Evolutionary conservation across 495 filamentous ascomycete genomes (phyloP), one percentile per base, ranked within the genome.

Genomic region (Xylaria longipes): DNA sequence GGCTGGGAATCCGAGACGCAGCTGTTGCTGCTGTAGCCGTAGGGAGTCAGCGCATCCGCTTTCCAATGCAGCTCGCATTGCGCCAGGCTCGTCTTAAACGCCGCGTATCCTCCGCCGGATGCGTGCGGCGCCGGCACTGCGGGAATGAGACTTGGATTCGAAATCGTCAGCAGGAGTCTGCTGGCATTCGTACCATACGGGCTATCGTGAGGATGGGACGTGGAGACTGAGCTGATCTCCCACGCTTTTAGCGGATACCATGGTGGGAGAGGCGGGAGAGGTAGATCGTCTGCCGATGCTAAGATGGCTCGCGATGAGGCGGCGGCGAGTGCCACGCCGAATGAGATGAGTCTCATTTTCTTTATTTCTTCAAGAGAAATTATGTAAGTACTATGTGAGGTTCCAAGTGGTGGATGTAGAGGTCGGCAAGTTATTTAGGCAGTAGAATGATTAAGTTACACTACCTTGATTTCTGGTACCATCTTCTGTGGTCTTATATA

Each of bases 161-260:
- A 33, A 20, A 76, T 74, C 27, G 65, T 70, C 33, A 76, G 15
- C 9, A 68, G 37, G 5, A 78, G 57, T 1, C 61, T 50, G 45
- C 71, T 75, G 20, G 58, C 69, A 20, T 77, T 73, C 37, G 73
- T 37, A 37, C 65, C 65, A 63, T 73, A 73, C 5, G 75, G 73
- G 9, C 71, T 58, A 7, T 66, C 31, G 11, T 68, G 62, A 12
- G 75, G 75, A 35, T 70, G 68, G 3, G 58, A 57, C 27, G 61
- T 68, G 12, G 50, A 56, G 14, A 77, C 5, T 0, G 71, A 70
- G 14, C 39, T 45, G 48, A 77, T 57, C 35, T 71, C 45, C 75
- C 71, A 77, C 0, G 73, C 56, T 43, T 72, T 43, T 14, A 77
- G 66, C 5, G 75, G 75, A 52, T 77, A 77, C 75, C 75, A 77